A percentile compares a stretch with the other conserved stretches of the same genome.
phyloP scores from a whole-genome alignment of 2,329 filamentous ascomycete genomes.

The Colletotrichum karsti region DNA sequence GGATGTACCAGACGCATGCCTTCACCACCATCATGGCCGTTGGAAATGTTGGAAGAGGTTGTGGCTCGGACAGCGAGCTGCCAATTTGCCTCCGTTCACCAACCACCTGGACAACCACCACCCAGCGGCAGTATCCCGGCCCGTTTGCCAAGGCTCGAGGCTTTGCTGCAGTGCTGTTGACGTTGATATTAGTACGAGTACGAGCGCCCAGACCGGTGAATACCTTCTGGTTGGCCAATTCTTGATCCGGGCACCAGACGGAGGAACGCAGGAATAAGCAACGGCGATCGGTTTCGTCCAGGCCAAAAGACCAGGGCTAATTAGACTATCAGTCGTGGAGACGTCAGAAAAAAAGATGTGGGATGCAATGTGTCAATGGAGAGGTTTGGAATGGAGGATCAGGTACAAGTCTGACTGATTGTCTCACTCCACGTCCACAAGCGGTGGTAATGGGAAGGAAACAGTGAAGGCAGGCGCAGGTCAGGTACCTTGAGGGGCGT shows the following conservation, averaged over 20 bases:
- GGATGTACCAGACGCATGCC: not conserved
- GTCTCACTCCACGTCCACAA: not conserved
- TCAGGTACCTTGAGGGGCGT: not conserved
- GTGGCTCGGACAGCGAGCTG: not conserved
- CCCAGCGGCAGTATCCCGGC: not conserved
- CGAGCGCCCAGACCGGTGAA: not conserved
- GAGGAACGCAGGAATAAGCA: conserved; percentile 19
- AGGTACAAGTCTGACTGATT: not conserved
- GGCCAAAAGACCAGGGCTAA: not conserved
- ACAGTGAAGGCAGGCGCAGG: not conserved
- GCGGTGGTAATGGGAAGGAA: not conserved
- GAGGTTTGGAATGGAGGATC: not conserved
- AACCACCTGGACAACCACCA: not conserved
- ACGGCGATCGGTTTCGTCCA: conserved; percentile 4
- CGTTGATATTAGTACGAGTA: not conserved
- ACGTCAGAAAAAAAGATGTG: not conserved
- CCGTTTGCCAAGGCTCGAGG: not conserved
- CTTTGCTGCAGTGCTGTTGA: not conserved
- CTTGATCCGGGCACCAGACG: conserved; percentile 3
- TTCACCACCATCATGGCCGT: not conserved
- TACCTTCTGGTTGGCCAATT: not conserved
- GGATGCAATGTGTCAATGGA: not conserved
- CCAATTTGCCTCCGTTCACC: not conserved
- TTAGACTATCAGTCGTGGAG: conserved; percentile 16
- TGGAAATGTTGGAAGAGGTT: not conserved